phyloP scores from a whole-genome alignment of 805 yeast genomes.

The Kazachstania bromeliacearum region DNA sequence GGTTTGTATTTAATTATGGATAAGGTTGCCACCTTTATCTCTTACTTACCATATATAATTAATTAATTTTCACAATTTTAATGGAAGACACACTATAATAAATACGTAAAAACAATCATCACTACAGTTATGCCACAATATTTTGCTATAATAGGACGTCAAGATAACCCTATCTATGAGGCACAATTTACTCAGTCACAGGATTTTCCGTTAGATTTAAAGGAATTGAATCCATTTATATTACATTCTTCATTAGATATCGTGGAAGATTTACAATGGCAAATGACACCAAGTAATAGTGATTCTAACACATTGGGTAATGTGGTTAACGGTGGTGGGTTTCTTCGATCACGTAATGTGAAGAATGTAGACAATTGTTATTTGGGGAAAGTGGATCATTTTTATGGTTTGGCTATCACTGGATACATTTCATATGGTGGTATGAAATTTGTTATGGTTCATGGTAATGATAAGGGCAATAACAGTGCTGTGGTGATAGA shows the following conservation, averaged over 20 bases:
- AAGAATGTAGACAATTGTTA: slow-evolving; percentile 32
- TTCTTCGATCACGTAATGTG: slow-evolving; percentile 15
- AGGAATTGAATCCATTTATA: slow-evolving; percentile 78
- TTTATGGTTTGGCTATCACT: slow-evolving; percentile 73
- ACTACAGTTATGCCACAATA: slow-evolving; percentile 65
- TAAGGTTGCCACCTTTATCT: no score
- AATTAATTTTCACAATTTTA: no score
- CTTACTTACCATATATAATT: no score
- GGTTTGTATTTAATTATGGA: no score
- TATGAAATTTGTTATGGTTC: slow-evolving; percentile 65
- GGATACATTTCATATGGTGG: slow-evolving; percentile 86
- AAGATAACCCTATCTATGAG: slow-evolving; percentile 81
- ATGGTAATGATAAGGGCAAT: slow-evolving; percentile 31
- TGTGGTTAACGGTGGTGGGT: slow-evolving; percentile 5
- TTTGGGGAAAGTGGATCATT: slow-evolving; percentile 72
- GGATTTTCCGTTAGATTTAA: slow-evolving; percentile 54
- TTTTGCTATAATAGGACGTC: slow-evolving; percentile 78
- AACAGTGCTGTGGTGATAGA: slow-evolving; percentile 36
- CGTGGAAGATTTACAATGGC: slow-evolving; percentile 87
- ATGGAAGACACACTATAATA: no score
- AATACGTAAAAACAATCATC: no score
- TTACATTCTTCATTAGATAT: slow-evolving; percentile 83
- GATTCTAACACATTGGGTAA: not conserved
- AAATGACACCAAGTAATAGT: slow-evolving; percentile 12
- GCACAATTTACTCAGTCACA: slow-evolving; percentile 57